Base-by-base conservation (phyloP, 345 rosid genomes). In the Acer saccharum region DNA sequence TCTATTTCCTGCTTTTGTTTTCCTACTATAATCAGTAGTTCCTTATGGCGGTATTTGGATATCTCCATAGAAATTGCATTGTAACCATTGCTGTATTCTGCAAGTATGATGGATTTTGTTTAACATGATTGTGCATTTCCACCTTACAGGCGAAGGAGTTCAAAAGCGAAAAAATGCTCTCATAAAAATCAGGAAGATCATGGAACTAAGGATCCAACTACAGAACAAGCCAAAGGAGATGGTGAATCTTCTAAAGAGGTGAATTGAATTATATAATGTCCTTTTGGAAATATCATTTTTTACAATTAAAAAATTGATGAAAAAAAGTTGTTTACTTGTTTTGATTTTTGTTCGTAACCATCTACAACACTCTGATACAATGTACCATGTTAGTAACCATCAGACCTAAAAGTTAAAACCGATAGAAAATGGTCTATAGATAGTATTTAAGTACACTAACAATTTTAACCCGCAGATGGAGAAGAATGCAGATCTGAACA, bases 171-270 rank as follows among this genome's bases (percentile, higher is more conserved):
- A 84, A 78, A 75, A 11, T 60, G 77, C 23, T 73, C 80, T 58
- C 69, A 32, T 25, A 66, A 11, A 63, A 84, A n/a, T 2, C 68
- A 25, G 43, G 69, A 82, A 80, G 79, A 29, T 50, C 82, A 81
- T 11, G 43, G 74, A 10, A 81, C 29, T 39, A 83, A 69, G 72
- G 74, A 63, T 7, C 1, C 41, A 21, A 25, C 64, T 68, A 50
- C 76, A n/a, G 70, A 74, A 10, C 69, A 23, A 58, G 44, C 58
- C 44, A 88, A 79, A 77, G 81, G 35, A 65, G 83, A 78, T 18
- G 58, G 81, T 32, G 87, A 86, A 71, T 80, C 88, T 73, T 84
- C 85, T 39, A 88, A 78, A 79, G 89, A 88, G 90, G 90, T 89
- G 78, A 77, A 27, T 2, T 52, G 9, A 55, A 54, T 35, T 35